Evolutionary conservation across 805 yeast genomes (phyloP), one percentile per base, ranked within the genome.

Genomic region (Dipodascus geniculatus): DNA sequence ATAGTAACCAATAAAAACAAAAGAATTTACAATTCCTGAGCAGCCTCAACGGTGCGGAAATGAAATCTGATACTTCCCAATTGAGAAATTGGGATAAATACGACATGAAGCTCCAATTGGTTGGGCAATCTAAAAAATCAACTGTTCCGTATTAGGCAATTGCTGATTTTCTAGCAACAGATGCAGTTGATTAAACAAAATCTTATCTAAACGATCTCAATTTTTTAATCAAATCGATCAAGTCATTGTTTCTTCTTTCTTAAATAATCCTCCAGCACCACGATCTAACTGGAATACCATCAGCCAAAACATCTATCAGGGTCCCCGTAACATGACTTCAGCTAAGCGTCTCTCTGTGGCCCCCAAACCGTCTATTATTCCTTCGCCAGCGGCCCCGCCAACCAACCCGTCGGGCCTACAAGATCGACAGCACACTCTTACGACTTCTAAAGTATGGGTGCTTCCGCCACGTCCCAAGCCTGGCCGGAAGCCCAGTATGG

Each of bases 401-500:
- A 9, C 4, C 4, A 17, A 38, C 20, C 20, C 44, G 6, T n/a
- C 17, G 4, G 44, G 44, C 6, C 20, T 38, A 38, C 44, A 38
- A 38, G 44, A 38, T 17, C 44, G 8, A n/a, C 44, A 38, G 14
- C 44, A 38, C 20, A 38, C 44, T n/a, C 44, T 38, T 3, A n/a
- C 44, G 8, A 80, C 87, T 1, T 81, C 85, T 50, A 81, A 80
- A 60, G 78, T 78, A 61, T 83, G 87, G 89, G 83, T 80, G 3
- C 68, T 81, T 20, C 88, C 87, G 3, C 87, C 87, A n/a, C 42
- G 38, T 17, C 57, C 53, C 51, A 61, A 60, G 53, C 88, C 93
- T 0, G 96, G 96, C 2, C 76, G 96, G 55, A 89, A 87, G 71
- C 90, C 87, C 0, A 71, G 84, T 52, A 77, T 74, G 14, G 80